Evolutionary conservation across 495 filamentous ascomycete species (phyloP).

Genomic region (Hypoxylon cercidicola): DNA sequence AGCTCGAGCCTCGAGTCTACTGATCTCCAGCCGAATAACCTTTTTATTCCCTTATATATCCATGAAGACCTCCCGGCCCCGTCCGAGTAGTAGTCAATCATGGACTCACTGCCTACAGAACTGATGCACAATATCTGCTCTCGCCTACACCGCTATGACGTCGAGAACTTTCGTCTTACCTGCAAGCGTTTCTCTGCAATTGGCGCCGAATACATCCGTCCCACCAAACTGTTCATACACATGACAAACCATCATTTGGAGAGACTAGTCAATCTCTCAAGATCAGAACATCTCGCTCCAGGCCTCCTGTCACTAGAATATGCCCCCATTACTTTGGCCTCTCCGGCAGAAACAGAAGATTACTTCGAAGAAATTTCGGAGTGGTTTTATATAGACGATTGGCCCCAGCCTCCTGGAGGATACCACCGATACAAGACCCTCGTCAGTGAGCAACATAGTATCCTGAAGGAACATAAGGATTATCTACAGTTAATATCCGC

Average conservation of each 20-base stretch:
- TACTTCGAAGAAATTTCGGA: neutral
- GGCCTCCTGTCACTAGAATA: conserved; percentile 28
- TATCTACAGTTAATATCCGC: neutral
- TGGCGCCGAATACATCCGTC: conserved; percentile 22
- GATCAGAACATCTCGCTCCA: conserved; percentile 18
- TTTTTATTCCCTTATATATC: no score
- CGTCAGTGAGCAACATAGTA: neutral
- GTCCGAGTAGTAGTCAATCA: conserved; percentile 5
- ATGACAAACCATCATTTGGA: conserved; percentile 11
- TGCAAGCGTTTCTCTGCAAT: conserved; percentile 24
- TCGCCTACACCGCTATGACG: conserved; percentile 2
- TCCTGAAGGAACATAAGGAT: neutral
- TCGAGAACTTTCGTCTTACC: conserved; percentile 30
- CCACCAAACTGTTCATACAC: conserved; percentile 15
- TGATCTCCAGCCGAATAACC: no score
- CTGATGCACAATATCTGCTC: conserved; percentile 21
- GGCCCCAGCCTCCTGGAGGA: neutral
- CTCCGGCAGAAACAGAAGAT: neutral
- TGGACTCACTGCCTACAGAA: conserved; percentile 29
- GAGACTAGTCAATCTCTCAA: conserved; percentile 10
- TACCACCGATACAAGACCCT: neutral
- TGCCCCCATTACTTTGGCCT: neutral
- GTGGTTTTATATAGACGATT: neutral
- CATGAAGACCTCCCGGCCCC: no score
- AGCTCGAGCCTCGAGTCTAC: no score